Evolutionary conservation across 176 grass and related monocot species (phyloP), one percentile per base, ranked within the genome.

Genomic region (Carex parvula): DNA sequence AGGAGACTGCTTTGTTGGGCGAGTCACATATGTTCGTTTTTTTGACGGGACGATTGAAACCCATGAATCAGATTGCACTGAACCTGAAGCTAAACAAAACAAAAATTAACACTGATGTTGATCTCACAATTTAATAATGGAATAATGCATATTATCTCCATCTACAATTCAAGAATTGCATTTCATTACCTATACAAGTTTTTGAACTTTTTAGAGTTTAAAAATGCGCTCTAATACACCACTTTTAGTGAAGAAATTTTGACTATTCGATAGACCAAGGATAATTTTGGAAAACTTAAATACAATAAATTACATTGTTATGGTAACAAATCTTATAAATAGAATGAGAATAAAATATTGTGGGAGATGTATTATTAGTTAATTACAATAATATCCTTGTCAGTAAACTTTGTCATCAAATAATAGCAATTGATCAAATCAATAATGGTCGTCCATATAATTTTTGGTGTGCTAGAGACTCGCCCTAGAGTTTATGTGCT

Each of bases 1-100:
- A 60, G 84, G 17, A 87, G 88, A 90, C 53, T 64, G 66, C 74
- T 87, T 88, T 44, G 78, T 44, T 62, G 87, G 77, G 15, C 77
- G 77, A 82, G 57, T 79, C 26, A 87, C 16, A 78, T 58, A 87
- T 29, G 85, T 85, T 61, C 81, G 83, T 35, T 87, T 87, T 80
- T 82, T 90, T 54, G 89, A 88, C 35, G 85, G 85, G 26, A 85
- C 71, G 21, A 85, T n/a, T 60, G 82, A 63, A 76, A 71, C 85
- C 77, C 66, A 85, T 13, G 66, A 77, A 76, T 87, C 85, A 74
- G 89, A 90, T 77, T 81, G 81, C 44, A 84, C 60, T 60, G 88
- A 87, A 67, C 71, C 88, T 87, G 81, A 70, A 62, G 87, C 57
- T 15, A 56, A 84, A 69, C 42, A 63, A 80, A 16, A 54, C 8